phyloP scores from a whole-genome alignment of 1,284 basidiomycete species.

The Phaffia rhodozyma region DNA sequence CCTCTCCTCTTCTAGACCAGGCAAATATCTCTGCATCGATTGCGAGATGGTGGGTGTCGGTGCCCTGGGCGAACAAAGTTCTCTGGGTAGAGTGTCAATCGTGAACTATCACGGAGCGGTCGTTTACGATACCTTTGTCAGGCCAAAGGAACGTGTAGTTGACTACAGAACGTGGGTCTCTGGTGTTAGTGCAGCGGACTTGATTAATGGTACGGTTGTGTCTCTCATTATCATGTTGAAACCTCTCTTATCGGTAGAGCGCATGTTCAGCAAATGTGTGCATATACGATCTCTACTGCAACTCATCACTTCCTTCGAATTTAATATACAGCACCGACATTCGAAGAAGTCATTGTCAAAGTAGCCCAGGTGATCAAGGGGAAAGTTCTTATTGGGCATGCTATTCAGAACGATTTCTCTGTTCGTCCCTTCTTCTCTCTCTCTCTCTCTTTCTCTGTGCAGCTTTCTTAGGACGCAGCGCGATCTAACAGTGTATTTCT shows the following conservation, averaged over 20 bases:
- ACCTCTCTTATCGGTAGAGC: neutral
- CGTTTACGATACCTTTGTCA: constrained; percentile 74
- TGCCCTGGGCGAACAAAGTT: constrained; percentile 62
- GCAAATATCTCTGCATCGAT: constrained; percentile 73
- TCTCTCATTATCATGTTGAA: constrained; percentile 4
- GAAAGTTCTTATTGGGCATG: constrained; percentile 83
- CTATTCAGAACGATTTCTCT: constrained; percentile 82
- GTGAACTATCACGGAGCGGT: constrained; percentile 82
- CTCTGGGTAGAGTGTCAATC: constrained; percentile 77
- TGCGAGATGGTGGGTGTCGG: constrained; percentile 98
- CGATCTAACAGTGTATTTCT: too few species aligned
- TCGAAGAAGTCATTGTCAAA: constrained; percentile 64
- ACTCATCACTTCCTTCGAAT: neutral
- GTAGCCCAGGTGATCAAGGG: constrained; percentile 71
- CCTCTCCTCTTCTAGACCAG: constrained; percentile 41
- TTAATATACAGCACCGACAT: constrained; percentile 51
- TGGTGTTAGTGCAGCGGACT: constrained; percentile 66
- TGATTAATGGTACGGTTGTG: constrained; percentile 48
- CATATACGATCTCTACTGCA: too few species aligned
- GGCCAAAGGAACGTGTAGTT: constrained; percentile 74
- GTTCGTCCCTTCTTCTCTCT: constrained; percentile 34
- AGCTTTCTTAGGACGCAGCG: too few species aligned
- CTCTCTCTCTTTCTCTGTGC: too few species aligned
- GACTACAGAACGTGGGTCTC: constrained; percentile 90
- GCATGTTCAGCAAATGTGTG: too few species aligned